Evolutionary conservation across 208 protist species (phyloP).

Genomic region (Spongospora subterranea): DNA sequence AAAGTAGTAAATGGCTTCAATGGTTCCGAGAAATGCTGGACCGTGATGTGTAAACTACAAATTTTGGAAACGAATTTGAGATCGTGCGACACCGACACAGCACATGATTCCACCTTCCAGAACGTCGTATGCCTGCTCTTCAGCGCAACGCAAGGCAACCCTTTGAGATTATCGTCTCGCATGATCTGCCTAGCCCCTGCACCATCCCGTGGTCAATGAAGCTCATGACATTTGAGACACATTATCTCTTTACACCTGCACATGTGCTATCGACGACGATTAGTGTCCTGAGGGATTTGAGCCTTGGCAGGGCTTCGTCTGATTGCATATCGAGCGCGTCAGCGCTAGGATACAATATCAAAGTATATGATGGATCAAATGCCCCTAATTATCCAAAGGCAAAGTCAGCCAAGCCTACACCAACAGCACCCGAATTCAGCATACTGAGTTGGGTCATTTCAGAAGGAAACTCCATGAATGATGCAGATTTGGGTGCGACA

Average conservation of each 20-base stretch:
- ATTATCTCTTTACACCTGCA: too few species aligned
- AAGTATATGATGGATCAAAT: neutral
- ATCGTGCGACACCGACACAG: neutral
- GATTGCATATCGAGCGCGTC: constrained; percentile 34
- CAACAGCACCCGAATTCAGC: neutral
- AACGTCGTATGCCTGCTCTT: constrained; percentile 39
- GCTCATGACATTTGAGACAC: too few species aligned
- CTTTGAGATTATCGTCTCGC: neutral
- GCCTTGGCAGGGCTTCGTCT: constrained; percentile 32
- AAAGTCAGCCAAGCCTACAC: neutral
- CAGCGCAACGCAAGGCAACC: constrained; percentile 6
- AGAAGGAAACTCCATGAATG: neutral
- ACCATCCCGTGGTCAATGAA: too few species aligned
- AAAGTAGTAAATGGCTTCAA: constrained; percentile 52
- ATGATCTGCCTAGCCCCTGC: constrained; percentile 7
- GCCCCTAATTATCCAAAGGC: too few species aligned
- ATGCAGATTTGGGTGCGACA: neutral
- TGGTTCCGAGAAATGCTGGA: constrained; percentile 33
- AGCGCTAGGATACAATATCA: constrained; percentile 22
- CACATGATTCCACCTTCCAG: constrained; percentile 41
- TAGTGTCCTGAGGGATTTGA: neutral
- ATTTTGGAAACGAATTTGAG: neutral
- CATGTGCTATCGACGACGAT: constrained; percentile 47
- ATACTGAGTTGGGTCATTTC: neutral
- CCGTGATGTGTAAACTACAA: constrained; percentile 26